Conservation (phyloP, 306 rosid species). For the Sphenostylis stenocarpa region DNA sequence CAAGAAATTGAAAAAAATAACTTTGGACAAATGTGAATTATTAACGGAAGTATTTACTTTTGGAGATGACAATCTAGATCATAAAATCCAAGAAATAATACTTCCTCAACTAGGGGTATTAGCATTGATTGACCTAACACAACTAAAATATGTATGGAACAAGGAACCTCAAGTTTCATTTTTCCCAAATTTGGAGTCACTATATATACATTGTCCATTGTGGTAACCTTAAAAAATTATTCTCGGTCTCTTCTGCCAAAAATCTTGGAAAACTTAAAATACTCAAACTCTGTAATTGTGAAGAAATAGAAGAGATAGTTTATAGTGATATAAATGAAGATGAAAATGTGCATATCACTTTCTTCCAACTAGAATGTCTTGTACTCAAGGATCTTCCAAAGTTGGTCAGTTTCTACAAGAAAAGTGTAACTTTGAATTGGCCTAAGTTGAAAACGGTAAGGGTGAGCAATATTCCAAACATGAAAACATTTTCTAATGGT, state of each 20-base stretch:
- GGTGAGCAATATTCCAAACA: too few species aligned
- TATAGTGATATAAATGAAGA: background rate
- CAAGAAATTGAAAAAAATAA: background rate
- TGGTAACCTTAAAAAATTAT: background rate
- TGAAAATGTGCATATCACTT: background rate
- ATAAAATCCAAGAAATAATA: too few species aligned
- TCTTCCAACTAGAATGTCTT: background rate
- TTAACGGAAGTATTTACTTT: background rate
- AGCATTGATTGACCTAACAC: background rate
- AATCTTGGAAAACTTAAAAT: background rate
- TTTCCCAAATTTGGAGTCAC: background rate
- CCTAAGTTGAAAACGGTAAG: background rate
- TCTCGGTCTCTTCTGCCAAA: background rate
- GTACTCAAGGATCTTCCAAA: slow-evolving; percentile 11
- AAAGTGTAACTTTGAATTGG: background rate
- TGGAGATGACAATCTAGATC: too few species aligned
- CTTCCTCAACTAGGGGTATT: background rate
- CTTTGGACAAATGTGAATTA: background rate
- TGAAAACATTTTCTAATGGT: too few species aligned
- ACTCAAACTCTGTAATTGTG: background rate
- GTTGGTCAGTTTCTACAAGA: background rate
- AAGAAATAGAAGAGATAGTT: background rate
- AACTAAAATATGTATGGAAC: background rate
- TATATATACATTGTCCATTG: background rate
- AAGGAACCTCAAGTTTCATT: background rate